These are phyloP conservation scores for Lipomyces oligophaga DNA, from an alignment of 805 yeast species.

Conservation along the genomic window DNA sequence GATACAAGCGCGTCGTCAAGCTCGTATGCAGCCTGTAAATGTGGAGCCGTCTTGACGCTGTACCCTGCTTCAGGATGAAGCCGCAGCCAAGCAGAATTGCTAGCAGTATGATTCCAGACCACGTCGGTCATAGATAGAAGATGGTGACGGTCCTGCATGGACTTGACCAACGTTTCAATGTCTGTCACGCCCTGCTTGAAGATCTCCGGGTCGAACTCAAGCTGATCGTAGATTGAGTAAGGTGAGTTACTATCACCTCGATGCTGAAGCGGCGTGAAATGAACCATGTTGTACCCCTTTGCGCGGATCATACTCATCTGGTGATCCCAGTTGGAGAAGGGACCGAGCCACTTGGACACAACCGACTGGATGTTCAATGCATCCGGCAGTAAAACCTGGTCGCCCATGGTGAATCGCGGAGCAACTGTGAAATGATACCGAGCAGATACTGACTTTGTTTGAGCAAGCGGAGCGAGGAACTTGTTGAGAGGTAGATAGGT, in stretches of 20 bases:
- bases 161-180: constrained; percentile 49
- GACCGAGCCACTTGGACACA: constrained; percentile 89
- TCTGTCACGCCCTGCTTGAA: constrained; percentile 55
- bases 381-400: constrained; percentile 62
- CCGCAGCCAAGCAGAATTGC: constrained; percentile 79
- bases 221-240: constrained; percentile 84
- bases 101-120: constrained; percentile 92
- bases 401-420: constrained; percentile 61
- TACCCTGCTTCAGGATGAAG: constrained; percentile 91
- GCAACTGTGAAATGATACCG: constrained; percentile 69
- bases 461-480: constrained; percentile 27
- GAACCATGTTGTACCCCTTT: constrained; percentile 93
- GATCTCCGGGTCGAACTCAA: constrained; percentile 62
- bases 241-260: constrained; percentile 92
- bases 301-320: constrained; percentile 56
- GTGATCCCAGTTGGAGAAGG: constrained; percentile 58
- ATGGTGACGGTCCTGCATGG: constrained; percentile 52
- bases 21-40: constrained; percentile 76
- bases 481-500: constrained; percentile 45
- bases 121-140: constrained; percentile 83
- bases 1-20: constrained; percentile 66
- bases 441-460: constrained; percentile 46
- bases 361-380: constrained; percentile 78
- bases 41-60: constrained; percentile 83
- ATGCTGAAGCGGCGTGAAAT: constrained; percentile 88